A percentile compares a stretch with the other conserved stretches of the same genome.
Conservation (phyloP, 257 asterid genomes). For the Gentiana macrophylla region DNA sequence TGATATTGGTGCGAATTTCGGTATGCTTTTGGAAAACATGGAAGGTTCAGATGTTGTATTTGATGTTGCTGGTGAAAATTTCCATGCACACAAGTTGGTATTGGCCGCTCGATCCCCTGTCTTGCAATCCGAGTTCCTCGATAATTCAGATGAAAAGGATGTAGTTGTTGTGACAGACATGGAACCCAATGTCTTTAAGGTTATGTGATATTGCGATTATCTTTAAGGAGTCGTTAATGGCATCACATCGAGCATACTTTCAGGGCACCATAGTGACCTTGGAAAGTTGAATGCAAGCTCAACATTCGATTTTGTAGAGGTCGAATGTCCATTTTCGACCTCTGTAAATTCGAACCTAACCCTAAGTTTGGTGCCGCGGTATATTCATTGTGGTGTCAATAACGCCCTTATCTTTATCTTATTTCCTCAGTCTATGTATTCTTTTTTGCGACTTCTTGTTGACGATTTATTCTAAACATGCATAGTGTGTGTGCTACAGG, state of each 20-base stretch:
- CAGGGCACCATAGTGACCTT: too few species aligned
- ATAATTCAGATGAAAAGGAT: slow-evolving; percentile 37
- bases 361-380: too few species aligned
- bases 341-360: too few species aligned
- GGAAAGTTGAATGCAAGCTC: too few species aligned
- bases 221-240: not conserved
- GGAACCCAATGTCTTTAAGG: slow-evolving; percentile 93
- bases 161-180: slow-evolving; percentile 62
- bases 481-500: slow-evolving; percentile 35
- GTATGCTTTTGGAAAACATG: slow-evolving; percentile 67
- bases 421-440: not conserved
- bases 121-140: slow-evolving; percentile 58
- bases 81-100: slow-evolving; percentile 84
- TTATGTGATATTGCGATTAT: slow-evolving; percentile 4
- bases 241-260: not conserved
- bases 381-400: too few species aligned
- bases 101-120: slow-evolving; percentile 85
- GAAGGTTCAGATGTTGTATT: slow-evolving; percentile 81
- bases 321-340: too few species aligned
- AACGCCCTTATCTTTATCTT: too few species aligned
- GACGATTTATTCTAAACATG: not conserved
- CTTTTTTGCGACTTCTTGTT: too few species aligned
- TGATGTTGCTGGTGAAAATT: slow-evolving; percentile 70
- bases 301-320: too few species aligned
- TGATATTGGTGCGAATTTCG: slow-evolving; percentile 83